Evolutionary conservation across 495 filamentous ascomycete species (phyloP).

Genomic region (Tuber microsphaerosporum): DNA sequence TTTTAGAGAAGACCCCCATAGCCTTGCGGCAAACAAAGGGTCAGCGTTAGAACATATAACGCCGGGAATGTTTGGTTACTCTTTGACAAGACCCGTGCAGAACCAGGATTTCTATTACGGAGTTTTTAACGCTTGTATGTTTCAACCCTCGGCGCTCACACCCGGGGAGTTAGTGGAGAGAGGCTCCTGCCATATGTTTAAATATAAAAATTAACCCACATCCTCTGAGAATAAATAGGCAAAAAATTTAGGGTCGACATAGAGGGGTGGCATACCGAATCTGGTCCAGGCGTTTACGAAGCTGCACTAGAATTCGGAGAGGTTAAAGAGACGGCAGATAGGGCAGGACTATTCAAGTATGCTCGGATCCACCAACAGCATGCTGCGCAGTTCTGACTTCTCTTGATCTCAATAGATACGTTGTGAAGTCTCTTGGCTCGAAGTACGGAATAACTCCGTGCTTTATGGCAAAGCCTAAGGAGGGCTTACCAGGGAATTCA

Average conservation of each 20-base stretch:
- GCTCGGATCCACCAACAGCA: conserved; percentile 25
- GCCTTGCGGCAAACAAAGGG: conserved; percentile 21
- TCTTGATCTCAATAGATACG: conserved; percentile 50
- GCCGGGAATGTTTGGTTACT: conserved; percentile 98
- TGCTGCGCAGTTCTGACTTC: neutral
- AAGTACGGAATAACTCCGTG: conserved; percentile 88
- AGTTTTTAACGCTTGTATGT: conserved; percentile 67
- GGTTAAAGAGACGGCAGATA: conserved; percentile 79
- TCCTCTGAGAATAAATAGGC: conserved; percentile 21
- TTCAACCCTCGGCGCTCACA: neutral
- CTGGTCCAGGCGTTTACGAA: conserved; percentile 91
- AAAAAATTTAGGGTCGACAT: conserved; percentile 72
- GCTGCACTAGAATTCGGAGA: conserved; percentile 85
- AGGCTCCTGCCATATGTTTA: neutral
- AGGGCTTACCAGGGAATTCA: conserved; percentile 83
- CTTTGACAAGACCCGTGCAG: conserved; percentile 80
- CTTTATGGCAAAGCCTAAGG: conserved; percentile 97
- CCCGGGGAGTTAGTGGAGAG: neutral
- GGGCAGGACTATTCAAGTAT: conserved; percentile 84
- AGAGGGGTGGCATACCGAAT: conserved; percentile 97
- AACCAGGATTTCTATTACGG: conserved; percentile 94
- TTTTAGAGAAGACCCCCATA: conserved; percentile 48
- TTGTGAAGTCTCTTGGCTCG: conserved; percentile 75
- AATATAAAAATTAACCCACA: neutral
- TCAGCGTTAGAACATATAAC: conserved; percentile 51